Base-by-base conservation (phyloP, 176 grass and related monocot genomes). In the Paspalum vaginatum region DNA sequence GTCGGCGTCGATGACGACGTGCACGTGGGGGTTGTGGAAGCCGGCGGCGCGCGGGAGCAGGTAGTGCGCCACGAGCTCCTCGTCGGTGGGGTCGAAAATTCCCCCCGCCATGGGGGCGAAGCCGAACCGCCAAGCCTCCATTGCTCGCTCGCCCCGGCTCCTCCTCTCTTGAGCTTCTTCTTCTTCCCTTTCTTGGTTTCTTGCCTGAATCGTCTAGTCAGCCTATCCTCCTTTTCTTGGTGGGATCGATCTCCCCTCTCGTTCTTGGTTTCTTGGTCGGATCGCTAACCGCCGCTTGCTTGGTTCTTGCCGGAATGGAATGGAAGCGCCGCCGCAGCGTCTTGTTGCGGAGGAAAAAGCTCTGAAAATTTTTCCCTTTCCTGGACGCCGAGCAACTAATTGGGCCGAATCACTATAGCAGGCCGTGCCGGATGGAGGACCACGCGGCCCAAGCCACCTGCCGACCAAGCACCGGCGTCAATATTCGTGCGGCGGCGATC, bases 41-140 rank as follows among this genome's bases (percentile, higher is more conserved):
- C 56, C 49, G 18, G 40, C 2, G 0, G 76, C 84, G 13, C 76
- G 59, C 9, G 76, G 84, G 13, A 85, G 76, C 24, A 85, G 76
- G 58, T 85, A 80, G 58, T 24, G n/a, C 1, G 68, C 59, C 12
- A 85, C 58, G 14, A 85, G 14, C 9, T 85, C 76, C 3, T 13
- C 57, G 76, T 85, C 68, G 0, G 84, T 85, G 0, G 76, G 76
- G 9, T 85, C 40, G 76, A 79, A 85, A 58, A 73, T 85, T 67
- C 9, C n/a, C 22, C 22, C 9, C 20, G 42, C 11, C 47, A 39
- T 24, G 4, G 2, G 1, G 65, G 27, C 17, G 57, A 85, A 85
- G 2, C 76, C 76, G 7, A 79, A 79, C 39, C 58, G 49, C 46
- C 0, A 38, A 0, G 75, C 83, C 57, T 85, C 83, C 83, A 78